Evolutionary conservation across 2,329 filamentous ascomycete species (phyloP), one percentile per base, ranked within the genome.

Genomic region (Colletotrichum tofieldiae): DNA sequence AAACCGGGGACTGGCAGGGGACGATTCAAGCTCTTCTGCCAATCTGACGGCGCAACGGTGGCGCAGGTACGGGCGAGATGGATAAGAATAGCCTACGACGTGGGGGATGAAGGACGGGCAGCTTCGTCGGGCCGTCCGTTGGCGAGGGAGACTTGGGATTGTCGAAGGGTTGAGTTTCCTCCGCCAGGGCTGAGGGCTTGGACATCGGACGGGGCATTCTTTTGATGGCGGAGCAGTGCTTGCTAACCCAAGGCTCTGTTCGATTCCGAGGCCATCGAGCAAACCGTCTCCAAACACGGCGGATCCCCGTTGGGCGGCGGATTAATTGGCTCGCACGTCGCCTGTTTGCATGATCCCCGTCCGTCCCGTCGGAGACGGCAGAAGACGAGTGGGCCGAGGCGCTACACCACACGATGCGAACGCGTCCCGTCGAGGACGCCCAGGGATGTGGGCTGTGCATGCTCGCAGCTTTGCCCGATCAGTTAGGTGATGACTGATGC

Each of bases 381-480:
- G 4, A 23, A 56, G 20, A 45, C 41, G 26, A 37, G 41, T 47
- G 41, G 58, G 43, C 58, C 58, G 58, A 35, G 20, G 26, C 41
- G 32, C n/a, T 26, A 9, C 23, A 26, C 23, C 23, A 26, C 23
- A 26, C 23, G 23, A 26, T 37, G n/a, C 26, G n/a, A 43, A 18
- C 23, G 55, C 18, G 23, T 16, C 35, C 35, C 39, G 37, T 29
- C 26, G 37, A 23, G 37, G 37, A 29, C 41, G 29, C 23, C 55
- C 29, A 37, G 29, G n/a, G n/a, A 26, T 59, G 37, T 59, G 55
- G 37, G 55, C 37, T 26, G 55, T 60, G 41, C 56, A 45, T 47
- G 41, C 29, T 32, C 16, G 58, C 41, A 47, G 29, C 39, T 60
- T 60, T 45, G 58, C 58, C 58, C 58, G 58, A 35, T 60, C 58